A percentile compares a stretch with the other conserved stretches of the same genome.
Evolutionary conservation across 1,139 yeast species (phyloP).

Genomic region (Diutina sp.): DNA sequence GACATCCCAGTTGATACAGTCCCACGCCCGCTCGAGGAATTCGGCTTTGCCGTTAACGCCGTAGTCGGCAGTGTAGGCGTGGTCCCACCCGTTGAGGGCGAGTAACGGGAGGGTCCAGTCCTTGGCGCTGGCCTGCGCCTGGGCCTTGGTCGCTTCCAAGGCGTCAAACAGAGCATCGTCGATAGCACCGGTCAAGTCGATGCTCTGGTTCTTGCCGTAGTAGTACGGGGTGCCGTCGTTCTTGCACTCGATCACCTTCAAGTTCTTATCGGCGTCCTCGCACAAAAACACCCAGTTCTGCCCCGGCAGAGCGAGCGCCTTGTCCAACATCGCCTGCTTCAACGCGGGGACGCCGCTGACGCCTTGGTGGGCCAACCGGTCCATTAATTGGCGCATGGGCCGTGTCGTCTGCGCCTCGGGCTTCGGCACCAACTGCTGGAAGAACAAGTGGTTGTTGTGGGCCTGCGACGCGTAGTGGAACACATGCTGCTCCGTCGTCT

Average conservation of each 20-base stretch:
- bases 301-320: slow-evolving; percentile 44
- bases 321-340: slow-evolving; percentile 37
- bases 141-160: slow-evolving; percentile 10
- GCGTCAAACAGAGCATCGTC: slow-evolving; percentile 38
- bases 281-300: slow-evolving; percentile 88
- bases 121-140: slow-evolving; percentile 26
- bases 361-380: slow-evolving; percentile 33
- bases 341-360: slow-evolving; percentile 37
- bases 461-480: slow-evolving; percentile 88
- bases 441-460: slow-evolving; percentile 83
- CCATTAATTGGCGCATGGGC: slow-evolving; percentile 38
- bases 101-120: slow-evolving; percentile 73
- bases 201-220: slow-evolving; percentile 58
- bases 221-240: slow-evolving; percentile 89
- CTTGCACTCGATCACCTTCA: slow-evolving; percentile 53
- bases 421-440: slow-evolving; percentile 45
- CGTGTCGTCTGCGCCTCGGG: slow-evolving; percentile 20
- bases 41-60: slow-evolving; percentile 67
- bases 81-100: slow-evolving; percentile 79
- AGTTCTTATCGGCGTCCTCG: slow-evolving; percentile 55
- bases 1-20: slow-evolving; percentile 78
- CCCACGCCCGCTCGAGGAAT: slow-evolving; percentile 67
- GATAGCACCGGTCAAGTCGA: slow-evolving; percentile 67
- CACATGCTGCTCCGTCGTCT: slow-evolving; percentile 53
- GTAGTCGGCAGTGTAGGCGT: slow-evolving; percentile 71